A percentile compares a stretch with the other conserved stretches of the same genome.
Conservation (phyloP, 148 eudicot genomes). For the Simmondsia chinensis region DNA sequence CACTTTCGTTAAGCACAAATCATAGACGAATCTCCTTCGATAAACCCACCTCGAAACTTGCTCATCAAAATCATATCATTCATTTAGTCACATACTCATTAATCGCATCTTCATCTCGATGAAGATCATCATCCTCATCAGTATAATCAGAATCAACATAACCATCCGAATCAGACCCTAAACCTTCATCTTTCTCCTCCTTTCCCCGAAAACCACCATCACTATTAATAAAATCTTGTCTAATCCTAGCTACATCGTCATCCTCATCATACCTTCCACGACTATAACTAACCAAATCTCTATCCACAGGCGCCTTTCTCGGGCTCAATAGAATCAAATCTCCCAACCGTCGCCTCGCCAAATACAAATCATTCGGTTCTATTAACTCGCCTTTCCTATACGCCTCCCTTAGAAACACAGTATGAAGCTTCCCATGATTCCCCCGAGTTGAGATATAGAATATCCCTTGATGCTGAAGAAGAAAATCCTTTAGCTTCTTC, state of each 20-base stretch:
- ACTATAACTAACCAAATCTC: slow-evolving; percentile 44
- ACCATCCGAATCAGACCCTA: slow-evolving; percentile 20
- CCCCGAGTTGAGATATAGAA: slow-evolving; percentile 94
- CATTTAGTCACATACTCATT: too few relatives aligned
- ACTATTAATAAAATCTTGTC: slow-evolving; percentile 5
- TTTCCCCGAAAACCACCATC: slow-evolving; percentile 11
- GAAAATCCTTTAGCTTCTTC: slow-evolving; percentile 77
- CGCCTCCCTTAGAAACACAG: slow-evolving; percentile 87
- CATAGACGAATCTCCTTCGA: too few relatives aligned
- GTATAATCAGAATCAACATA: slow-evolving; percentile 24
- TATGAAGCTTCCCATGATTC: slow-evolving; percentile 90
- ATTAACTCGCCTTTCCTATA: slow-evolving; percentile 79
- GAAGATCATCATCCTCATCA: slow-evolving; percentile 28
- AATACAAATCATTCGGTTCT: slow-evolving; percentile 80
- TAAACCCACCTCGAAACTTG: too few relatives aligned
- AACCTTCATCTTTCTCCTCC: slow-evolving; percentile 10
- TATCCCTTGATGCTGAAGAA: slow-evolving; percentile 91
- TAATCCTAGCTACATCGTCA: slow-evolving; percentile 9
- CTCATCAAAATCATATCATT: too few relatives aligned
- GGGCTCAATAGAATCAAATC: slow-evolving; percentile 60
- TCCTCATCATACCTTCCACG: slow-evolving; percentile 21
- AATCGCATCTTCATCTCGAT: background rate
- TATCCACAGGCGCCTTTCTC: slow-evolving; percentile 49
- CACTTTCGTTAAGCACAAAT: too few relatives aligned
- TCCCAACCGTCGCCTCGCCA: slow-evolving; percentile 80